These are phyloP conservation scores for Candida sphagnicola DNA, from an alignment of 805 yeast genomes.

Conservation along the genomic window DNA sequence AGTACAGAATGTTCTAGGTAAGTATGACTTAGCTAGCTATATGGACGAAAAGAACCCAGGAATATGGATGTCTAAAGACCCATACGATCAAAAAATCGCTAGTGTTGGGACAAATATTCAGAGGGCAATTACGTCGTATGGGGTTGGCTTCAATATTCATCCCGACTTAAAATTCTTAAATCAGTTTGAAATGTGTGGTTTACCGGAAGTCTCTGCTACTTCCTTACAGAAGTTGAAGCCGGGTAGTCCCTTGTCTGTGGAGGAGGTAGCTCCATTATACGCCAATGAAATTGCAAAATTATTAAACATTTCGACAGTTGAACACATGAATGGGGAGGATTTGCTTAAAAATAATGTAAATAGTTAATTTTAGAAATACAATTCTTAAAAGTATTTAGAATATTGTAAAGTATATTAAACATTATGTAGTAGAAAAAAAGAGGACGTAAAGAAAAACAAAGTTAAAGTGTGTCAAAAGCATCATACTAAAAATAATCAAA, in stretches of 20 bases:
- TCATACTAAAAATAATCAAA: no score
- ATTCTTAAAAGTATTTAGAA: no score
- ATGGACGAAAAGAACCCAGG: conserved; percentile 71
- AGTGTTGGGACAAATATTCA: conserved; percentile 88
- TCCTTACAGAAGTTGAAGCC: conserved; percentile 23
- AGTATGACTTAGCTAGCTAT: conserved; percentile 41
- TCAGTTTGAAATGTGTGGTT: conserved; percentile 79
- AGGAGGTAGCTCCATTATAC: conserved; percentile 28
- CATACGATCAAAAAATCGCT: conserved; percentile 61
- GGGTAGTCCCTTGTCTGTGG: conserved; percentile 9
- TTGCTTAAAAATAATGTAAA: conserved; percentile 8
- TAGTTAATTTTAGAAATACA: no score
- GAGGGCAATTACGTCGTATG: conserved; percentile 83
- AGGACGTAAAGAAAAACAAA: no score
- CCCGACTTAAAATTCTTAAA: conserved; percentile 75
- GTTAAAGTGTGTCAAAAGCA: no score
- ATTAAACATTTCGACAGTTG: conserved; percentile 29
- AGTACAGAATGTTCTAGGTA: conserved; percentile 44
- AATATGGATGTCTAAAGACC: conserved; percentile 61
- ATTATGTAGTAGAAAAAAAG: no score
- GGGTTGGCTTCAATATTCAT: conserved; percentile 73
- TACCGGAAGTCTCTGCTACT: conserved; percentile 49
- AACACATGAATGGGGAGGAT: conserved; percentile 32
- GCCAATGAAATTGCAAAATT: conserved; percentile 35
- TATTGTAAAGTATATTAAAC: background rate